Conservation (phyloP, 306 rosid genomes). For the Trifolium subterraneum region DNA sequence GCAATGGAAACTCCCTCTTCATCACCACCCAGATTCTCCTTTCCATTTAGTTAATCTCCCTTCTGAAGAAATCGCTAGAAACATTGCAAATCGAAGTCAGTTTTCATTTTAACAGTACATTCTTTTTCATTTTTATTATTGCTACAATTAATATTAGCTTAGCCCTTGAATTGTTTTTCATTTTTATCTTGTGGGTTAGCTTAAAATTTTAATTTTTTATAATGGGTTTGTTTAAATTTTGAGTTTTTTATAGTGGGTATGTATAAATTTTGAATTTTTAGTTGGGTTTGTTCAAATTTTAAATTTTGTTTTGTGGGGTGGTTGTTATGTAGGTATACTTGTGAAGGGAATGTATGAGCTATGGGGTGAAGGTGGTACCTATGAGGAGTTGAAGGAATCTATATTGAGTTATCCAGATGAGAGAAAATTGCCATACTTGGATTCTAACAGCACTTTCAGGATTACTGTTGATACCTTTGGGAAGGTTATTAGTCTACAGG, state of each 20-base stretch:
- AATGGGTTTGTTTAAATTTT: slow-evolving; percentile 26
- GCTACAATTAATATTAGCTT: neutral
- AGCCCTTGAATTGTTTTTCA: neutral
- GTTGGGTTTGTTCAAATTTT: slow-evolving; percentile 23
- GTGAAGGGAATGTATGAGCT: slow-evolving; percentile 95
- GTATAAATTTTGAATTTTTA: neutral
- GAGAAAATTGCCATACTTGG: slow-evolving; percentile 75
- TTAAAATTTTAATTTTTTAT: neutral
- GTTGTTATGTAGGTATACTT: slow-evolving; percentile 69
- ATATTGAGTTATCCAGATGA: slow-evolving; percentile 69
- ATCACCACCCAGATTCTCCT: slow-evolving; percentile 86
- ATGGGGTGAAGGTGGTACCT: slow-evolving; percentile 88
- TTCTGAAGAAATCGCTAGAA: slow-evolving; percentile 68
- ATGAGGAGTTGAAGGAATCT: slow-evolving; percentile 77
- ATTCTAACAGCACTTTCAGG: slow-evolving; percentile 74
- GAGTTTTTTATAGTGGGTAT: slow-evolving; percentile 8
- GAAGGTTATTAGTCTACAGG: slow-evolving; percentile 69
- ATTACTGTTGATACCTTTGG: slow-evolving; percentile 86
- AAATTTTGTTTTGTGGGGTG: neutral
- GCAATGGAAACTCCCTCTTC: slow-evolving; percentile 81
- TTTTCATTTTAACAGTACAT: neutral
- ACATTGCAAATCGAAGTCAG: slow-evolving; percentile 82
- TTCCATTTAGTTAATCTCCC: slow-evolving; percentile 90
- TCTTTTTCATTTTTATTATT: neutral
- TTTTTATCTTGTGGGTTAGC: slow-evolving; percentile 23